Evolutionary conservation across 2,329 filamentous ascomycete genomes (phyloP), one percentile per base, ranked within the genome.

Genomic region (Microdochium trichocladiopsis): DNA sequence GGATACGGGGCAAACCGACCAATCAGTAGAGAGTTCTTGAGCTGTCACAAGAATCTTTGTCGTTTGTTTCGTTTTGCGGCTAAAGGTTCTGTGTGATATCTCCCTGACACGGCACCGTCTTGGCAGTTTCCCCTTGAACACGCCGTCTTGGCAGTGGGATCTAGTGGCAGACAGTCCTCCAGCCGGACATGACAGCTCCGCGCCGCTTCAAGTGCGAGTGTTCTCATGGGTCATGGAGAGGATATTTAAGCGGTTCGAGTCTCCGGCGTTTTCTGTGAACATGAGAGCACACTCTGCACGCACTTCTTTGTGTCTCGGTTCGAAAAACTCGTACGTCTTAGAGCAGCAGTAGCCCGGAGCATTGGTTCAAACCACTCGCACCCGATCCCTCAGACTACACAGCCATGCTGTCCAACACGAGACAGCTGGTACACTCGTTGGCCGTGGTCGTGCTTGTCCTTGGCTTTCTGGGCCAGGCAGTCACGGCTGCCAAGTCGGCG

Each of bases 401-500:
- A 11, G 18, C 14, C 33, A 37, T 37, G 33, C 18, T 37, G 5
- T 37, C 33, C 6, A 16, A 37, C 6, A 37, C 14, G 6, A 37
- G 18, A n/a, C 33, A n/a, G 5, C 18, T 37, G 5, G 33, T n/a
- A n/a, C 33, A 37, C 14, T 37, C 33, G 5, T 5, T 37, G 12
- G 14, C 33, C 4, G 6, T 37, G 6, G 33, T 16, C 33, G 18
- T 37, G 33, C 33, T 37, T 4, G 33, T 37, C 33, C 33, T 37
- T 11, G 33, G 33, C 33, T 37, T 37, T n/a, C 14, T 37, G 6
- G 33, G 33, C 5, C 33, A 37, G 33, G 33, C 33, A 37, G 33
- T 37, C 6, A 37, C 18, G 33, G 33, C 33, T 4, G 33, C 33
- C 5, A 37, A 37, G 18, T 9, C 33, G 12, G 55, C 68, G 12